Evolutionary conservation across 768 basidiomycete species (phyloP), one percentile per base, ranked within the genome.

Genomic region (Trametes cingulata): DNA sequence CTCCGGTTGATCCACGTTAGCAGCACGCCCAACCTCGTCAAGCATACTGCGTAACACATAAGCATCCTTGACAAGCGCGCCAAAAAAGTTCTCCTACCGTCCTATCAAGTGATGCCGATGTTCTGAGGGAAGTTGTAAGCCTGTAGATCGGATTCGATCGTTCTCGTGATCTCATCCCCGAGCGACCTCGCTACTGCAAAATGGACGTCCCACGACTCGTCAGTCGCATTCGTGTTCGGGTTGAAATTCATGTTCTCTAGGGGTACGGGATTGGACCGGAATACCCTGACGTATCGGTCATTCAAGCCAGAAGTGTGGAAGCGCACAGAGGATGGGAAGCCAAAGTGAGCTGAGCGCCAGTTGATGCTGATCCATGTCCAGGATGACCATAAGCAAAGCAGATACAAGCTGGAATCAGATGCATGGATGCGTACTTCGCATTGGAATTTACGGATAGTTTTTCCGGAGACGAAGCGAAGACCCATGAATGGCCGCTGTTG

Each of bases 331-430:
- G 19, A 22, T 2, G 62, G 57, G 35, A 15, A 52, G 9, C 62
- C 65, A 22, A 63, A 66, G 35, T 63, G 58, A 19, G 52, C 61
- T 0, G 62, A 55, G 5, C 43, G 42, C 65, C 65, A 64, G 27
- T 61, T 48, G 47, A 66, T 45, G 40, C 62, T 66, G 33, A 5
- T 22, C 10, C 15, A 37, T 20, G 17, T 1, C 17, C 27, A 17
- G 19, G 25, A 37, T 0, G 5, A 4, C 9, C 1, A 48, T 51
- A 2, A 37, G 29, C 29, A 19, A 7, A 10, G 43, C 36, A n/a
- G n/a, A 42, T 3, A 35, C 15, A 41, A 19, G 29, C 7, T 25
- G 9, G n/a, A n/a, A n/a, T 19, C 29, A 36, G 14, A 9, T n/a
- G 37, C 8, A 24, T 20, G 7, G 8, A 37, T 19, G 48, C 65